Percentiles rank a stretch among this genome's conserved stretches.
Conservation (phyloP, 208 protist genomes). For the Leishmania amazonensis region DNA sequence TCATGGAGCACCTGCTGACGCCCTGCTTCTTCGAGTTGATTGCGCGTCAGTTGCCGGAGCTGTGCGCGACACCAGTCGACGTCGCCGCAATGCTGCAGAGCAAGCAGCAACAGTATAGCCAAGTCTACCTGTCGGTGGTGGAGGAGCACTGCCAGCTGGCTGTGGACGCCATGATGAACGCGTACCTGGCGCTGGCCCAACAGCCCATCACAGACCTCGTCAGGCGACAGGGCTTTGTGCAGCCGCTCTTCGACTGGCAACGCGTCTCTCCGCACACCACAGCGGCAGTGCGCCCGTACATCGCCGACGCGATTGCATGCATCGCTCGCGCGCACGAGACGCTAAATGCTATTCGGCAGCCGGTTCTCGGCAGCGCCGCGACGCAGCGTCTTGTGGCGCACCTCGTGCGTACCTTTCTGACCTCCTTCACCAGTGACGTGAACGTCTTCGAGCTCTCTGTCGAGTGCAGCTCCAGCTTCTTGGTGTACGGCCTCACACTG, state of each 20-base stretch:
- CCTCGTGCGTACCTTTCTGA: slow-evolving; percentile 66
- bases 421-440: slow-evolving; percentile 61
- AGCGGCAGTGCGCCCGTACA: slow-evolving; percentile 79
- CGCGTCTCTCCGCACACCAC: slow-evolving; percentile 59
- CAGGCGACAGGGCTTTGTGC: slow-evolving; percentile 58
- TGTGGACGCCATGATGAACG: slow-evolving; percentile 80
- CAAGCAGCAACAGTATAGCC: slow-evolving; percentile 48
- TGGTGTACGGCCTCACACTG: slow-evolving; percentile 65
- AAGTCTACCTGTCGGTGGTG: slow-evolving; percentile 60
- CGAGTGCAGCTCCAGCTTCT: slow-evolving; percentile 78
- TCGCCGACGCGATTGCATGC: slow-evolving; percentile 67
- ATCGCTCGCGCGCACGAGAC: slow-evolving; percentile 75
- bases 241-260: slow-evolving; percentile 86
- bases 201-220: slow-evolving; percentile 76
- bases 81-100: slow-evolving; percentile 18
- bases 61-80: slow-evolving; percentile 23
- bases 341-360: slow-evolving; percentile 74
- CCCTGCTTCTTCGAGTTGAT: slow-evolving; percentile 76
- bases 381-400: slow-evolving; percentile 80
- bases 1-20: slow-evolving; percentile 66
- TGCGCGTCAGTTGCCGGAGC: slow-evolving; percentile 39
- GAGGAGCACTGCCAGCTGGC: slow-evolving; percentile 86
- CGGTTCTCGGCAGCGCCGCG: slow-evolving; percentile 65
- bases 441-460: slow-evolving; percentile 83
- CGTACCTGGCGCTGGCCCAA: slow-evolving; percentile 69